A percentile compares a stretch with the other conserved stretches of the same genome.
Evolutionary conservation across 148 eudicot genomes (phyloP).

Genomic region (Camellia japonica): DNA sequence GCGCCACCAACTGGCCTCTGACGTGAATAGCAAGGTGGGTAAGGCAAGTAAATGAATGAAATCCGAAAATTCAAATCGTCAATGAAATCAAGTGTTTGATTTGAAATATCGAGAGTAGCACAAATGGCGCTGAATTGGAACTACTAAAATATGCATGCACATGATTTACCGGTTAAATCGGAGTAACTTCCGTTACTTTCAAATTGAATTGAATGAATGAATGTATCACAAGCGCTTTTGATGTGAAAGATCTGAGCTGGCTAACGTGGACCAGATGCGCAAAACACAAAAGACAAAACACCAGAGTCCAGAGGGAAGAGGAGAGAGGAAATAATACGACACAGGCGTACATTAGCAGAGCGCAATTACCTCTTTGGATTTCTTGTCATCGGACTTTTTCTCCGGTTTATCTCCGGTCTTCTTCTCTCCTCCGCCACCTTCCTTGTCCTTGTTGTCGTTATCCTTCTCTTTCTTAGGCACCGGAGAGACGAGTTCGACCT

Average conservation of each 20-base stretch:
- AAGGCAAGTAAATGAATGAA: neutral
- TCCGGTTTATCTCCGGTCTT: slow-evolving; percentile 1
- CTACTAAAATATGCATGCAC: neutral
- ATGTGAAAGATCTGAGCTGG: neutral
- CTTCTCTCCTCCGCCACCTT: neutral
- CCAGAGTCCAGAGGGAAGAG: neutral
- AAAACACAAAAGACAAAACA: neutral
- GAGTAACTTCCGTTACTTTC: neutral
- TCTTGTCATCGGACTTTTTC: slow-evolving; percentile 29
- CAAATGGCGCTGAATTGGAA: neutral
- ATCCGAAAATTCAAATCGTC: neutral
- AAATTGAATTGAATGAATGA: neutral
- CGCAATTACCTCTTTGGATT: slow-evolving; percentile 44
- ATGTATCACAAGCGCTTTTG: neutral
- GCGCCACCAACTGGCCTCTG: neutral
- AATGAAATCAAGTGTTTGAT: neutral
- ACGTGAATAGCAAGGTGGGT: neutral
- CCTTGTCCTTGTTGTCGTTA: slow-evolving; percentile 9
- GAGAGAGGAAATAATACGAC: neutral
- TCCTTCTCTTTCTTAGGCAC: slow-evolving; percentile 33
- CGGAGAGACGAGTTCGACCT: slow-evolving; percentile 56
- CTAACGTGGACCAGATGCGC: slow-evolving; percentile 13
- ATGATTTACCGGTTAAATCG: neutral
- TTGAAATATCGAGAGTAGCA: neutral
- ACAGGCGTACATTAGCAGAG: slow-evolving; percentile 9